These are phyloP conservation scores for Umbelopsis sp. DNA, from an alignment of 192 early-diverging fungal species.

Conservation along the genomic window DNA sequence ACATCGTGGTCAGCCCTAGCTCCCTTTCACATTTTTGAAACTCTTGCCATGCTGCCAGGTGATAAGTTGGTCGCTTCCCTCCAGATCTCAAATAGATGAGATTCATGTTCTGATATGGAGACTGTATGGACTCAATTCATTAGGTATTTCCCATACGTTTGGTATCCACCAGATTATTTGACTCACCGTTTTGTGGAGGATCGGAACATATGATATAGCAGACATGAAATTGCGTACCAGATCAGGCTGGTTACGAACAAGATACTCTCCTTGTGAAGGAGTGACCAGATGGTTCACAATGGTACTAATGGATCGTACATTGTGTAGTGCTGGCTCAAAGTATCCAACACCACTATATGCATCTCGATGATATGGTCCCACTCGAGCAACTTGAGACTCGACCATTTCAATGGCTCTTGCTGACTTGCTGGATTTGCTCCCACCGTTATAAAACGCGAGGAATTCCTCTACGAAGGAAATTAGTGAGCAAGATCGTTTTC, in stretches of 20 bases:
- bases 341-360: background rate
- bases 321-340: slow-evolving; percentile 1
- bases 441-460: background rate
- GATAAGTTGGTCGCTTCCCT: background rate
- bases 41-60: slow-evolving; percentile 5
- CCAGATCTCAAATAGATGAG: background rate
- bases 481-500: background rate
- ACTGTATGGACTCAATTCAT: background rate
- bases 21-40: slow-evolving; percentile 10
- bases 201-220: background rate
- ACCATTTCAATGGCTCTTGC: slow-evolving; percentile 15
- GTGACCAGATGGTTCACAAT: background rate
- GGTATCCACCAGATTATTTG: background rate
- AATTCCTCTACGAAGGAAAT: background rate
- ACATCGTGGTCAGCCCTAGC: background rate
- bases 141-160: background rate
- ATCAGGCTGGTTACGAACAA: slow-evolving; percentile 8
- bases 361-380: background rate
- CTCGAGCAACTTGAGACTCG: background rate
- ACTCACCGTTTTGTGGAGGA: slow-evolving; percentile 9
- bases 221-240: slow-evolving; percentile 1
- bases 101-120: slow-evolving; percentile 11
- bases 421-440: slow-evolving; percentile 3
- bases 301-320: background rate
- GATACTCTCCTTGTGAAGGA: background rate